Percentiles rank a stretch among this genome's conserved stretches.
These are phyloP conservation scores for Acmispon strigosus DNA, from an alignment of 306 rosid genomes.

Conservation along the genomic window DNA sequence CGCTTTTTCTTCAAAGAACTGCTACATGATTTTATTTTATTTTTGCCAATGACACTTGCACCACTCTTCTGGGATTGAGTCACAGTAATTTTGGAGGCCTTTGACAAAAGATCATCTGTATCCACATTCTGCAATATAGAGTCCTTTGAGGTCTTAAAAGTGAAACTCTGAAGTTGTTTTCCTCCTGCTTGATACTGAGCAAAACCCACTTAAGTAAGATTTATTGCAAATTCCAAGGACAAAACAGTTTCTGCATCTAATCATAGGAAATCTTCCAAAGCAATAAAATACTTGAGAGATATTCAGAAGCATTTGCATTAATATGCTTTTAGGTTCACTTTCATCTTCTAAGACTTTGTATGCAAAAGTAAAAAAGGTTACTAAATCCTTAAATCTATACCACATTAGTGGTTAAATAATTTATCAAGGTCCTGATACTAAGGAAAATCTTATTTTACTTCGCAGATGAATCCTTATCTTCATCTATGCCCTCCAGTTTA, in stretches of 20 bases:
- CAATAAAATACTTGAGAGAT: not conserved
- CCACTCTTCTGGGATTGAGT: conserved; percentile 21
- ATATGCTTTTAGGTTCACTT: not conserved
- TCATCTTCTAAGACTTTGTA: not conserved
- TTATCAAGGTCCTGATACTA: not conserved
- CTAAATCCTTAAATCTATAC: not conserved
- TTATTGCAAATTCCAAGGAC: not conserved
- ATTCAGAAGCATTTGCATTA: not conserved
- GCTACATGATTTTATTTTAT: conserved; percentile 34
- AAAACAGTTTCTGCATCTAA: not conserved
- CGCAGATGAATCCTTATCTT: not conserved
- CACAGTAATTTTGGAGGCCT: conserved; percentile 27
- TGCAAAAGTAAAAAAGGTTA: not conserved
- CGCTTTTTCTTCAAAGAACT: conserved; percentile 38
- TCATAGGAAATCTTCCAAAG: not conserved
- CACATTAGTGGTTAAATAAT: not conserved
- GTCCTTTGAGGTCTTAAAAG: conserved; percentile 29
- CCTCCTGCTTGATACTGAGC: conserved; percentile 39
- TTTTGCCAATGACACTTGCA: conserved; percentile 18
- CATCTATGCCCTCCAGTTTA: not conserved
- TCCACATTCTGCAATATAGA: conserved; percentile 31
- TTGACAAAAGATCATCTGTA: conserved; percentile 32
- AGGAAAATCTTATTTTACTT: not conserved
- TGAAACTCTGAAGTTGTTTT: conserved; percentile 22
- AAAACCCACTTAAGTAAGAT: not conserved